Evolutionary conservation across 805 yeast species (phyloP).

Genomic region (Wickerhamomyces mucosus): DNA sequence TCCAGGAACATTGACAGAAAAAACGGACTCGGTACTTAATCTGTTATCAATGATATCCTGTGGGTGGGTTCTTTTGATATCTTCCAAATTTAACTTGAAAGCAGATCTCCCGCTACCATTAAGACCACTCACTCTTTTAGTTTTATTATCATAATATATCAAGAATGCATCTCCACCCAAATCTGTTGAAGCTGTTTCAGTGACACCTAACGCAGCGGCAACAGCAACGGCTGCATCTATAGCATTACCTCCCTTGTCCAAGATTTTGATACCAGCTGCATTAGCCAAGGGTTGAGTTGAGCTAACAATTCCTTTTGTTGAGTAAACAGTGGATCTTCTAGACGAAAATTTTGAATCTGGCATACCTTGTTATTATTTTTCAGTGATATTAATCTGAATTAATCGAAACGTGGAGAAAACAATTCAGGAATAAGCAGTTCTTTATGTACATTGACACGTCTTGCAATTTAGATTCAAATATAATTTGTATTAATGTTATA

Average conservation of each 20-base stretch:
- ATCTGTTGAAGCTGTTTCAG: conserved; percentile 56
- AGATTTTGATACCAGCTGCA: conserved; percentile 59
- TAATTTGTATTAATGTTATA: too few relatives aligned
- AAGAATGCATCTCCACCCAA: conserved; percentile 64
- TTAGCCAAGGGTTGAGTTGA: conserved; percentile 73
- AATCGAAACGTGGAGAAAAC: too few relatives aligned
- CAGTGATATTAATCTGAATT: too few relatives aligned
- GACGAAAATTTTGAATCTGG: conserved; percentile 41
- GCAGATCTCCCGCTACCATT: conserved; percentile 77
- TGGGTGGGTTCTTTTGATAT: conserved; percentile 29
- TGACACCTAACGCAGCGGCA: conserved; percentile 43
- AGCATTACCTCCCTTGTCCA: conserved; percentile 66
- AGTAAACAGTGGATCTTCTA: conserved; percentile 66
- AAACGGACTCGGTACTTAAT: conserved; percentile 43
- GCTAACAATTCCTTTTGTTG: conserved; percentile 63
- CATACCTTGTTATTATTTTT: too few relatives aligned
- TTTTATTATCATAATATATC: conserved; percentile 40
- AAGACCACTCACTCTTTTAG: conserved; percentile 49
- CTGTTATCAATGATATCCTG: conserved; percentile 38
- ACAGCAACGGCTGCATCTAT: conserved; percentile 58
- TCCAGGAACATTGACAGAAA: conserved; percentile 67
- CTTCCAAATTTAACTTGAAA: conserved; percentile 35
- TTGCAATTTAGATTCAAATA: too few relatives aligned
- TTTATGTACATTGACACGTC: too few relatives aligned
- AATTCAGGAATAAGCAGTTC: too few relatives aligned